These are phyloP conservation scores for Candida insectalens DNA, from an alignment of 805 yeast genomes.

Conservation along the genomic window DNA sequence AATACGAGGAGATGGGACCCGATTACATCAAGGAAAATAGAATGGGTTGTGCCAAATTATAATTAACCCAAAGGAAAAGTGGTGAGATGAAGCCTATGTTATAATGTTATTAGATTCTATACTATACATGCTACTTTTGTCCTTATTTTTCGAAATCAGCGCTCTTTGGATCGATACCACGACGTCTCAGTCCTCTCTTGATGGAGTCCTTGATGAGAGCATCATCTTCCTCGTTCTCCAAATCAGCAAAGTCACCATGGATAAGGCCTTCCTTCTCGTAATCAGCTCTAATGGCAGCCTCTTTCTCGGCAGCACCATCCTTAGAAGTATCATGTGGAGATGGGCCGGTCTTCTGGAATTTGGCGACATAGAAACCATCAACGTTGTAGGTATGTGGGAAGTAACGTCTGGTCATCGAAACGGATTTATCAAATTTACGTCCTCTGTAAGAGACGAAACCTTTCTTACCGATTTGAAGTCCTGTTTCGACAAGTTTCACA, in stretches of 20 bases:
- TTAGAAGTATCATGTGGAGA: conserved; percentile 77
- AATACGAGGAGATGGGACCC: conserved; percentile 82
- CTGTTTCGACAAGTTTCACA: conserved; percentile 88
- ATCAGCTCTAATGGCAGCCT: conserved; percentile 70
- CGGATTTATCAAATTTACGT: conserved; percentile 70
- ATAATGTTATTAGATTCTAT: not conserved
- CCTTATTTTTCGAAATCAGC: conserved; percentile 21
- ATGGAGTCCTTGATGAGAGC: conserved; percentile 61
- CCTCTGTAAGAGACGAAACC: conserved; percentile 94
- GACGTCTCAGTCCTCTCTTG: conserved; percentile 54
- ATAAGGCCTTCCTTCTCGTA: conserved; percentile 71
- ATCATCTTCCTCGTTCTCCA: conserved; percentile 69
- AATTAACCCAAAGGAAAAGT: too few species aligned
- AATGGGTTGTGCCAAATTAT: conserved; percentile 38
- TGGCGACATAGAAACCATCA: conserved; percentile 97
- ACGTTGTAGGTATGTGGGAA: conserved; percentile 98
- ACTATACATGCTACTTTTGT: conserved; percentile 3
- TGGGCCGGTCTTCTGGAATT: conserved; percentile 83
- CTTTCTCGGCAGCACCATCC: conserved; percentile 86
- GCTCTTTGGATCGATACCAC: conserved; percentile 60
- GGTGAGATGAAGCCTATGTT: not conserved
- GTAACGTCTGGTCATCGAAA: conserved; percentile 83
- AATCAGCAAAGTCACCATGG: conserved; percentile 76
- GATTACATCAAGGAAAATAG: conserved; percentile 85
- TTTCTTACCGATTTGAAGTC: conserved; percentile 87